phyloP scores from a whole-genome alignment of 192 early-diverging fungal species.

The Kickxella alabastrina region DNA sequence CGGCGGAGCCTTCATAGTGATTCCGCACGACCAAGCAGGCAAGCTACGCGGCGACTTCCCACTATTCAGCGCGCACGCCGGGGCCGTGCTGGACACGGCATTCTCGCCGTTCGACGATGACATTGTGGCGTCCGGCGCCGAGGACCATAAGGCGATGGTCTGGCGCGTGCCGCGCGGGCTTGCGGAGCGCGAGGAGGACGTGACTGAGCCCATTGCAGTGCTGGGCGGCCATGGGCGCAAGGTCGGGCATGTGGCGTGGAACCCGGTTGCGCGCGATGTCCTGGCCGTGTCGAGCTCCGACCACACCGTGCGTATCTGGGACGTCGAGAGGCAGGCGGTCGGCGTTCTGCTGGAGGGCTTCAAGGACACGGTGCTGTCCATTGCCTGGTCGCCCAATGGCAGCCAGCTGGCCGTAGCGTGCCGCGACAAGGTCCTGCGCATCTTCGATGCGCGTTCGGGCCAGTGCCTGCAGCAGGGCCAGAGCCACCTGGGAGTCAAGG shows the following conservation, averaged over 20 bases:
- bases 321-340: slow-evolving; percentile 79
- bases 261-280: slow-evolving; percentile 93
- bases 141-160: slow-evolving; percentile 88
- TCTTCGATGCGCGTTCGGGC: slow-evolving; percentile 89
- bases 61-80: slow-evolving; percentile 89
- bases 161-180: slow-evolving; percentile 88
- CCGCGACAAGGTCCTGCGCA: slow-evolving; percentile 93
- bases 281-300: slow-evolving; percentile 86
- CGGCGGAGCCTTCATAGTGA: slow-evolving; percentile 96
- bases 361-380: slow-evolving; percentile 86
- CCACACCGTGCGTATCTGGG: slow-evolving; percentile 89
- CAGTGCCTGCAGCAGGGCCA: slow-evolving; percentile 70
- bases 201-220: slow-evolving; percentile 73
- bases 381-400: slow-evolving; percentile 87
- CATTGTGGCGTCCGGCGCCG: slow-evolving; percentile 83
- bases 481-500: slow-evolving; percentile 97
- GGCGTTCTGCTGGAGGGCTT: slow-evolving; percentile 78
- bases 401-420: slow-evolving; percentile 82
- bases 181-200: slow-evolving; percentile 63
- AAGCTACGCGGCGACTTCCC: slow-evolving; percentile 88
- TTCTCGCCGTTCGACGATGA: slow-evolving; percentile 99
- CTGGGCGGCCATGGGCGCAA: slow-evolving; percentile 84
- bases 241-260: slow-evolving; percentile 98
- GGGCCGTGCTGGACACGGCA: slow-evolving; percentile 93
- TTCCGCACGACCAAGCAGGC: slow-evolving; percentile 64